phyloP scores from a whole-genome alignment of 148 eudicot species.

The Hydrangea macrophylla region DNA sequence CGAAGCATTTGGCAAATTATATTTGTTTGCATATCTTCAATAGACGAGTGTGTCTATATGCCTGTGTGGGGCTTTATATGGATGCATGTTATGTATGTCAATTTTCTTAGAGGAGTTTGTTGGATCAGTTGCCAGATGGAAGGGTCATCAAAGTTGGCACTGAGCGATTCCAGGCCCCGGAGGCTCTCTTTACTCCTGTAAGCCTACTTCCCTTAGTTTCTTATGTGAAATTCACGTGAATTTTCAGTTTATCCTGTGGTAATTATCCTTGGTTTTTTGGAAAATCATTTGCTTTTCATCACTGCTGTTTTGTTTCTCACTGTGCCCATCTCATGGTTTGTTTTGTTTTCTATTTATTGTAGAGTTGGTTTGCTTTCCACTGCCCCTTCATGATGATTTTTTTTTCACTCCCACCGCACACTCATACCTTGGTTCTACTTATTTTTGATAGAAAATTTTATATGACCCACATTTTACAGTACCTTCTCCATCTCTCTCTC shows the following conservation, averaged over 20 bases:
- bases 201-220: slow-evolving; percentile 20
- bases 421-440: no score
- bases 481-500: no score
- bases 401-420: no score
- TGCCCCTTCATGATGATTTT: no score
- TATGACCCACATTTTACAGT: no score
- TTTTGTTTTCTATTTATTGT: neutral
- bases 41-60: neutral
- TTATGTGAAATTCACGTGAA: neutral
- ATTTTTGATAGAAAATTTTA: no score
- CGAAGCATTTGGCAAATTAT: no score
- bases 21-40: no score
- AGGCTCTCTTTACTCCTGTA: slow-evolving; percentile 97
- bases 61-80: no score
- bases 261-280: neutral
- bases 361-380: neutral
- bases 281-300: neutral
- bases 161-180: slow-evolving; percentile 97
- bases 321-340: slow-evolving; percentile 1
- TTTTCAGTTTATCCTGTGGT: neutral
- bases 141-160: slow-evolving; percentile 96
- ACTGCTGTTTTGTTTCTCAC: neutral
- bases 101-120: slow-evolving; percentile 9
- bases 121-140: slow-evolving; percentile 89
- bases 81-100: neutral